These are phyloP conservation scores for Pulchroboletus neoregius DNA, from an alignment of 1,284 basidiomycete genomes.

Conservation along the genomic window DNA sequence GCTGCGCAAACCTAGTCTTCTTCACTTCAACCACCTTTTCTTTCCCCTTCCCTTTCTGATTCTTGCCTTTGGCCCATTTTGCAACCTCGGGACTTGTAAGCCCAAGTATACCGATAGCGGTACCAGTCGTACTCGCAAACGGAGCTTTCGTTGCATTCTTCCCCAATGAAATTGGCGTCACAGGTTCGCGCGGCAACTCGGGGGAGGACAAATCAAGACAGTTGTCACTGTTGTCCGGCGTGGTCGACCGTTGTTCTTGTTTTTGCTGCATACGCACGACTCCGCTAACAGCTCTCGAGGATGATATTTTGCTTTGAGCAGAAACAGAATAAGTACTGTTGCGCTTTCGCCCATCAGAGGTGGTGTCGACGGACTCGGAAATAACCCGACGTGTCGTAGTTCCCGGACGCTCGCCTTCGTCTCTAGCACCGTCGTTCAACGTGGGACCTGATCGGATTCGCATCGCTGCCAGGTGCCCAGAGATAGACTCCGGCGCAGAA, in stretches of 20 bases:
- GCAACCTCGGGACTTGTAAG: conserved; percentile 49
- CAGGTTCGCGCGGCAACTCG: conserved; percentile 43
- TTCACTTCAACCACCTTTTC: conserved; percentile 28
- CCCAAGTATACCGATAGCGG: conserved; percentile 36
- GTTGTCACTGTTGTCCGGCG: conserved; percentile 16
- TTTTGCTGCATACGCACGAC: background rate
- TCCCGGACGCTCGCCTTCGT: conserved; percentile 2
- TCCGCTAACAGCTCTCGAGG: conserved; percentile 4
- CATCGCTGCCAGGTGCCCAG: conserved; percentile 24
- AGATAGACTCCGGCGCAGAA: conserved; percentile 30
- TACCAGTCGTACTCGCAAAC: conserved; percentile 5
- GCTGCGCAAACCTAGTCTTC: conserved; percentile 20
- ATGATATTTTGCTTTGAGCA: conserved; percentile 7
- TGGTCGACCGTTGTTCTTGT: conserved; percentile 14
- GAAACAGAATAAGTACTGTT: conserved; percentile 1
- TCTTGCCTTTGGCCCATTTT: conserved; percentile 41
- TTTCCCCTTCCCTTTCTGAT: conserved; percentile 26
- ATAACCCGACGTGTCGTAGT: conserved; percentile 15
- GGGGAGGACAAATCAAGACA: conserved; percentile 45
- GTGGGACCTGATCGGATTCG: conserved; percentile 21
- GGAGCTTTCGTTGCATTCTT: conserved; percentile 24
- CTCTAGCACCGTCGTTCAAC: background rate
- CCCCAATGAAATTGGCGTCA: conserved; percentile 42
- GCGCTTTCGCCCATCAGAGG: conserved; percentile 6
- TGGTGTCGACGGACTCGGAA: conserved; percentile 19